Evolutionary conservation across 331 rosid species (phyloP).

Genomic region (Quercus lobata): DNA sequence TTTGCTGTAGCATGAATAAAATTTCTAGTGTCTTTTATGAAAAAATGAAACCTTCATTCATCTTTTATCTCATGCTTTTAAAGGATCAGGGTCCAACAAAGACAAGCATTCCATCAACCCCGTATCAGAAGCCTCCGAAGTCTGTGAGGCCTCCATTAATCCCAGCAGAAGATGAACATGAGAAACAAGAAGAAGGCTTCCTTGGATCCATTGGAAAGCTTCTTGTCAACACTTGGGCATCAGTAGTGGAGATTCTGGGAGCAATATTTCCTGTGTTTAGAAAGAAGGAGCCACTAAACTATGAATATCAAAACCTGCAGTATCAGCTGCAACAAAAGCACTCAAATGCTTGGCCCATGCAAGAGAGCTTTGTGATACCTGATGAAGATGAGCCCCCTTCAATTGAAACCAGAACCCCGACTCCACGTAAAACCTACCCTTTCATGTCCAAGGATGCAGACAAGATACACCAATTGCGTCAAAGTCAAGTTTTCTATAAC

Average conservation of each 20-base stretch:
- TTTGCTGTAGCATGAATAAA: neutral
- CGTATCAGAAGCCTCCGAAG: conserved; percentile 63
- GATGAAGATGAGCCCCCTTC: conserved; percentile 86
- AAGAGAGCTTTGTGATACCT: conserved; percentile 82
- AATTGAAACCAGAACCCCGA: conserved; percentile 66
- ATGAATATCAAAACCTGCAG: conserved; percentile 39
- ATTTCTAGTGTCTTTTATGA: neutral
- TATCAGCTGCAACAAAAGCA: conserved; percentile 43
- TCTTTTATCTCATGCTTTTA: conserved; percentile 23
- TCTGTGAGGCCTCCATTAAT: conserved; percentile 76
- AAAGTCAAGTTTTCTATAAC: conserved; percentile 63
- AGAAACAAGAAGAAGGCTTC: conserved; percentile 78
- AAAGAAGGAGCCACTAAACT: conserved; percentile 37
- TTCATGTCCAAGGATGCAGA: conserved; percentile 90
- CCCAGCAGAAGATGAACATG: conserved; percentile 62
- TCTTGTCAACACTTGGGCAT: conserved; percentile 44
- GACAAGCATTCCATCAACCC: conserved; percentile 35
- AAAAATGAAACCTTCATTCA: conserved; percentile 7
- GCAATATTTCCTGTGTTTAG: conserved; percentile 61
- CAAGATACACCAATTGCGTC: conserved; percentile 65
- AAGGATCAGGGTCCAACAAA: conserved; percentile 41
- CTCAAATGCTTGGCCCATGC: conserved; percentile 66
- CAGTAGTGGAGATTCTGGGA: conserved; percentile 61
- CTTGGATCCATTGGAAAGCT: conserved; percentile 75
- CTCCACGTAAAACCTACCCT: conserved; percentile 83